Percentiles rank a stretch among this genome's conserved stretches.
These are phyloP conservation scores for Fusarium tanahbumbuense DNA, from an alignment of 2,329 filamentous ascomycete genomes.

Conservation along the genomic window DNA sequence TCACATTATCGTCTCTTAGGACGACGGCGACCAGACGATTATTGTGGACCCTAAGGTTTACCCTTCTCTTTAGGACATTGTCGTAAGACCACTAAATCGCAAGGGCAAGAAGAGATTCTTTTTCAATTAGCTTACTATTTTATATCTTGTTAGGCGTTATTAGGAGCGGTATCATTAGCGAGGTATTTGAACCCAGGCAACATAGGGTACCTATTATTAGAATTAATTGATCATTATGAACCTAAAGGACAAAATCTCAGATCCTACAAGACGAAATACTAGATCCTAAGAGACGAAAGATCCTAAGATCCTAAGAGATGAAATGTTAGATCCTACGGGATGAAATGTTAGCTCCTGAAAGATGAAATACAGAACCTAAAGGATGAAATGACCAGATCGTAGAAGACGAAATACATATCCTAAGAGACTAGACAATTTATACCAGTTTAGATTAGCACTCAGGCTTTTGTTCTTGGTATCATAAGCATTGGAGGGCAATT, in stretches of 20 bases:
- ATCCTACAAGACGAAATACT: too few relatives aligned
- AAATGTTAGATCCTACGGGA: too few relatives aligned
- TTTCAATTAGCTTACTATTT: background rate
- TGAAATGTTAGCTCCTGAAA: too few relatives aligned
- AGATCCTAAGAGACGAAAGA: too few relatives aligned
- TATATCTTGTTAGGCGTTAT: background rate
- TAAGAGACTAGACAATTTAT: background rate
- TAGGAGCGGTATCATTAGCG: background rate
- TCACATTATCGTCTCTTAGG: constrained; percentile 77
- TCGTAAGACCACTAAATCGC: constrained; percentile 45
- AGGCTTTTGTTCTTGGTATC: background rate
- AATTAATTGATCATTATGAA: background rate
- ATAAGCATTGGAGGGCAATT: background rate
- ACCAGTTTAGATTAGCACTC: background rate
- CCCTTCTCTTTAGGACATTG: constrained; percentile 43
- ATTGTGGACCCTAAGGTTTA: constrained; percentile 43
- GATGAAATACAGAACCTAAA: too few relatives aligned
- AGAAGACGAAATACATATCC: too few relatives aligned
- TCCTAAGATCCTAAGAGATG: too few relatives aligned
- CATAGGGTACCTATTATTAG: background rate
- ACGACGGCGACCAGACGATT: constrained; percentile 36
- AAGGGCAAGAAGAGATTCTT: constrained; percentile 7
- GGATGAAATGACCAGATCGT: too few relatives aligned
- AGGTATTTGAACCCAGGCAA: background rate
- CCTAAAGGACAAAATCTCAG: background rate